Evolutionary conservation across 2,329 filamentous ascomycete species (phyloP), one percentile per base, ranked within the genome.

Genomic region (Colletotrichum liriopes): DNA sequence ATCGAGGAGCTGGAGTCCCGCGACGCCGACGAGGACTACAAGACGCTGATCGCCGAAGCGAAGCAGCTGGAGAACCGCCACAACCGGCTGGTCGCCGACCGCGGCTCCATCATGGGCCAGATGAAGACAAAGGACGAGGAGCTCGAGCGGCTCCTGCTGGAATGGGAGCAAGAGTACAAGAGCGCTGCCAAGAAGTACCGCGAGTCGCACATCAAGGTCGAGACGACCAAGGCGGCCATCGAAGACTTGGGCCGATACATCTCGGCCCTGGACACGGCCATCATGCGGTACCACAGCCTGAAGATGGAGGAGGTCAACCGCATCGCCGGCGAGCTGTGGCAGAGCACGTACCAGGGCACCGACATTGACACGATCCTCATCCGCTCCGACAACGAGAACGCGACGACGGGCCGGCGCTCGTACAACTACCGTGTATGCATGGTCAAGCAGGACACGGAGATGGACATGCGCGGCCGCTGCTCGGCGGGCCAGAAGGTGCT

Each of bases 291-390:
- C 79, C 96, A 99, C 84, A 89, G 92, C 39, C 86, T 98, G 79
- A 99, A 99, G 86, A 99, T 99, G 96, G 94, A 96, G 77, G 95
- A 99, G 81, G 96, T 99, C 81, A 99, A 99, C 82, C 90, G 91
- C 68, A 98, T 98, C 81, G 93, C 97, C 62, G 94, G 93, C 75
- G 96, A 99, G 81, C 89, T 99, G n/a, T 99, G 96, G 96, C 94
- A 94, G 82, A 93, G 92, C 79, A 98, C 96, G 1, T 99, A 99
- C 83, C 94, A 97, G 80, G 96, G 96, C 75, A 98, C 96, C 0
- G 96, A 99, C 79, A 95, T 99, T 67, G 96, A 99, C 84, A 96
- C 94, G 1, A 98, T 99, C 79, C 89, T 97, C 78, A 98, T 99
- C 83, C 93, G 93, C 51, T 98, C 95, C 23, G 96, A 98, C 82